Base-by-base conservation (phyloP, 1,284 basidiomycete species). In the Tilletiaria anomala region DNA sequence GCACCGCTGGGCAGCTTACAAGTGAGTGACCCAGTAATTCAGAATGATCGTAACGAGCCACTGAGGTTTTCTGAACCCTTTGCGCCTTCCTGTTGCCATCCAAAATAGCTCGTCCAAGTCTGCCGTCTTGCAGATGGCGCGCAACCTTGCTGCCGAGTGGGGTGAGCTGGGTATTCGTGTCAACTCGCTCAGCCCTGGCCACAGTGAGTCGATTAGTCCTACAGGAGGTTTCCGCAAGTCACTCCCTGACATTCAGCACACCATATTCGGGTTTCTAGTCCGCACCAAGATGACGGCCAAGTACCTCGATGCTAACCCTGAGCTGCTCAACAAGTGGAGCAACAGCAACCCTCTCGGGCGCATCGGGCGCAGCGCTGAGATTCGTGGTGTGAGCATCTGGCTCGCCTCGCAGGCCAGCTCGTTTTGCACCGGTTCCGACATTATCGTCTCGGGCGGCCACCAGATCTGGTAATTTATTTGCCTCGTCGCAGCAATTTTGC, bases 111-210 rank as follows among this genome's bases (percentile, higher is more conserved):
- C 77, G 39, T 82, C 79, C 69, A 86, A 86, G 69, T 77, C 80
- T 2, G 83, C 79, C 2, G 79, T 86, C 5, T 67, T 83, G 34
- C 83, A 86, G 68, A 82, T 85, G 78, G 78, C 72, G 16, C 75
- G 82, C 48, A 85, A 80, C 69, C 76, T 86, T 74, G 83, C 84
- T 3, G 81, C 80, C 63, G 84, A 87, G 64, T 75, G 83, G 41
- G 82, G 81, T 4, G 71, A 68, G 17, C 72, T 77, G 58, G 69
- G 73, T 3, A 85, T 87, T 47, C 26, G 26, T n/a, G 26, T 29
- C 26, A 29, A 29, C 26, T 29, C 26, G 26, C 70, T 82, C 39
- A 81, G 78, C 6, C 80, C 80, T 0, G 81, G 81, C 3, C 73
- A 82, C 62, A 82, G 83, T 31, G 78, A 79, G 53, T 37, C 35